phyloP scores from a whole-genome alignment of 2,329 filamentous ascomycete genomes.

The Curvularia verruculosa region DNA sequence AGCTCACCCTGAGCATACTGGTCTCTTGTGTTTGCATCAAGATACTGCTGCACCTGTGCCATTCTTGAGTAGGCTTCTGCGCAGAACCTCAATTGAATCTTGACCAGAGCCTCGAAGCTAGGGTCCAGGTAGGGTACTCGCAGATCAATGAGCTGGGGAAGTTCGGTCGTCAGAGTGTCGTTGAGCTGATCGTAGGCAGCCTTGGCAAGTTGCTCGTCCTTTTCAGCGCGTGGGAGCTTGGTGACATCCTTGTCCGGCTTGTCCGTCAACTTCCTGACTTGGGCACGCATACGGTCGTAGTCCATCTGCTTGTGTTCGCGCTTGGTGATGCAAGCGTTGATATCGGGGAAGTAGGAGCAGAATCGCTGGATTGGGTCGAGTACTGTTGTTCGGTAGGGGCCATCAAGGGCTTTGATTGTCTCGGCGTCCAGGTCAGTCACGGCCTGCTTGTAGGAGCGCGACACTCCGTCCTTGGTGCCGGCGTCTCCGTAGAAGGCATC shows the following conservation, averaged over 20 bases:
- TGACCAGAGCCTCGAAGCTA: constrained; percentile 95
- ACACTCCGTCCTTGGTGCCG: constrained; percentile 92
- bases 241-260: constrained; percentile 99
- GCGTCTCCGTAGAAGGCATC: constrained; percentile 98
- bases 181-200: constrained; percentile 95
- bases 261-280: constrained; percentile 95
- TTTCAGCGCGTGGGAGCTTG: constrained; percentile 93
- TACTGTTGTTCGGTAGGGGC: constrained; percentile 91
- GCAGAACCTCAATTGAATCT: constrained; percentile 97
- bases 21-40: constrained; percentile 93
- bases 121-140: constrained; percentile 97
- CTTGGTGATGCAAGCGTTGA: constrained; percentile 99
- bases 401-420: constrained; percentile 97
- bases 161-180: constrained; percentile 89
- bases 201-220: constrained; percentile 94
- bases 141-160: constrained; percentile 95
- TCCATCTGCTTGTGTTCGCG: constrained; percentile 97
- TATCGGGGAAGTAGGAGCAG: constrained; percentile 97
- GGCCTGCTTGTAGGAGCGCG: constrained; percentile 95
- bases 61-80: constrained; percentile 97
- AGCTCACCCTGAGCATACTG: constrained; percentile 94
- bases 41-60: constrained; percentile 98
- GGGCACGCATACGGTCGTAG: constrained; percentile 93
- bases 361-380: constrained; percentile 95
- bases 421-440: constrained; percentile 97